Conservation (phyloP, 768 basidiomycete genomes). For the Pisolithus sp. region DNA sequence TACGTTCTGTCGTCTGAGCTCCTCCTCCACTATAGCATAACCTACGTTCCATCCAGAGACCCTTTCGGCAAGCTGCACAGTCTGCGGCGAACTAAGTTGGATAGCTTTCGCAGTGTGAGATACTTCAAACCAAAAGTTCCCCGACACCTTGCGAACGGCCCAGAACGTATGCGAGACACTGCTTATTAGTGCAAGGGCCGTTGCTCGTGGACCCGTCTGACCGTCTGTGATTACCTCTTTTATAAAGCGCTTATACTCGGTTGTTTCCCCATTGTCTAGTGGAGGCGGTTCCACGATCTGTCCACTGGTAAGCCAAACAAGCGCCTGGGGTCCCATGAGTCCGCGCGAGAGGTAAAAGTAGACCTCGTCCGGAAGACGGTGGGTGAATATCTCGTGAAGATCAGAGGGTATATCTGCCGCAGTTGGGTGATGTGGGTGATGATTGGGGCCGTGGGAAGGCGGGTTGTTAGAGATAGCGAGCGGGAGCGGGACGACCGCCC, state of each 20-base stretch:
- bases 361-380: slow-evolving; percentile 91
- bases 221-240: slow-evolving; percentile 96
- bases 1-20: slow-evolving; percentile 93
- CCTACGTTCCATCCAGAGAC: slow-evolving; percentile 88
- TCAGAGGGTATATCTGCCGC: slow-evolving; percentile 86
- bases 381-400: slow-evolving; percentile 90
- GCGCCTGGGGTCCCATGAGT: slow-evolving; percentile 77
- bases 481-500: slow-evolving; percentile 72
- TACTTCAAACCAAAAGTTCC: slow-evolving; percentile 71
- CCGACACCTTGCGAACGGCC: slow-evolving; percentile 67
- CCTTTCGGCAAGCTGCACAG: slow-evolving; percentile 80
- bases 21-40: slow-evolving; percentile 82
- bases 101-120: slow-evolving; percentile 51
- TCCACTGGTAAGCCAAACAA: slow-evolving; percentile 92
- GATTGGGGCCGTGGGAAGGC: slow-evolving; percentile 43
- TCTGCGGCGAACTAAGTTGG: slow-evolving; percentile 70
- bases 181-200: slow-evolving; percentile 81
- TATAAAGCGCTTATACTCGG: slow-evolving; percentile 89
- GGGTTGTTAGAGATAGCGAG: slow-evolving; percentile 51
- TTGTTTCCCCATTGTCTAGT: slow-evolving; percentile 91
- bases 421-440: slow-evolving; percentile 63
- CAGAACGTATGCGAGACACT: slow-evolving; percentile 77
- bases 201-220: slow-evolving; percentile 87
- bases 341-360: slow-evolving; percentile 96
- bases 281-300: slow-evolving; percentile 82